These are phyloP conservation scores for Cladosporium sp. DNA, from an alignment of 2,329 filamentous ascomycete species.

Conservation along the genomic window DNA sequence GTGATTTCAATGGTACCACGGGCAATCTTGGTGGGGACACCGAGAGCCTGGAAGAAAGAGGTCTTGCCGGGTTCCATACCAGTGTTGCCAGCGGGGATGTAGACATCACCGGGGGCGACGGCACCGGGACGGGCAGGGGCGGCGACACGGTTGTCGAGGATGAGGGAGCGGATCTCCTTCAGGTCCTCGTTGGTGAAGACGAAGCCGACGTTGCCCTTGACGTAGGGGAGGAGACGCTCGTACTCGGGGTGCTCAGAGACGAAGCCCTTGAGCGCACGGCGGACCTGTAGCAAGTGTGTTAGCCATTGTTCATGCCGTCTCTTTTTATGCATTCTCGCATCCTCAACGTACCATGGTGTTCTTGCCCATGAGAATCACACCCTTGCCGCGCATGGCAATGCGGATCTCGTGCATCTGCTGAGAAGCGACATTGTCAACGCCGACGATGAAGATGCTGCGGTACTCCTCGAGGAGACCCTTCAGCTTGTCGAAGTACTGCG, in stretches of 20 bases:
- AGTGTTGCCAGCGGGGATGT: conserved; percentile 95
- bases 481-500: conserved; percentile 99
- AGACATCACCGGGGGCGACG: conserved; percentile 89
- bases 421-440: conserved; percentile 93
- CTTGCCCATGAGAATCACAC: conserved; percentile 98
- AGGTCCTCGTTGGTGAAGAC: conserved; percentile 99
- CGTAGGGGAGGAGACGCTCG: conserved; percentile 91
- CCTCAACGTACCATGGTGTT: conserved; percentile 85
- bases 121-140: conserved; percentile 98
- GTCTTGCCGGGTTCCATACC: conserved; percentile 99
- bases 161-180: conserved; percentile 88
- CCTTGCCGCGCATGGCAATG: conserved; percentile 80
- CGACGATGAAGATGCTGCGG: conserved; percentile 86
- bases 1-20: conserved; percentile 99
- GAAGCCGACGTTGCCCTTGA: conserved; percentile 98
- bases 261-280: conserved; percentile 96
- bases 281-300: conserved; percentile 56
- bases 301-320: conserved; percentile 10
- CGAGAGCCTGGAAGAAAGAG: conserved; percentile 99
- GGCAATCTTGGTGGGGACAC: conserved; percentile 99
- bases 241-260: conserved; percentile 87
- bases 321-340: not conserved
- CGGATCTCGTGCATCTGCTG: conserved; percentile 99
- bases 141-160: conserved; percentile 94
- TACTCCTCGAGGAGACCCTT: conserved; percentile 95